Base-by-base conservation (phyloP, 2,329 filamentous ascomycete species). In the Colletotrichum magnum region DNA sequence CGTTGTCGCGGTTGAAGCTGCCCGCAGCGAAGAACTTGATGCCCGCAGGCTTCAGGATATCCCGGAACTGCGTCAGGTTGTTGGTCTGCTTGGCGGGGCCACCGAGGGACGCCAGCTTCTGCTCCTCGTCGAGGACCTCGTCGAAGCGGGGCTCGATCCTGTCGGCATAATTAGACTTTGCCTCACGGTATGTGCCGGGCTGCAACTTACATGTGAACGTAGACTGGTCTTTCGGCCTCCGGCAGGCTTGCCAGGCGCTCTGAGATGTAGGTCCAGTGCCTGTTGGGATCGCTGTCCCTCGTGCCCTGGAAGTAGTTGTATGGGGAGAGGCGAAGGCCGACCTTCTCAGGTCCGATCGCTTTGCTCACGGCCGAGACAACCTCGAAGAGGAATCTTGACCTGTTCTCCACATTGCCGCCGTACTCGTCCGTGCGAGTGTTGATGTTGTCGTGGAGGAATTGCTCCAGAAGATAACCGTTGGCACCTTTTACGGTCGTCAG, bases 401-500 rank as follows among this genome's bases (percentile, higher is more conserved):
- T 78, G 64, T 88, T 89, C 62, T 86, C 82, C 3, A 88, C 77
- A 15, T 78, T 82, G 0, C 87, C 87, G 2, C 87, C 87, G 18
- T 88, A 89, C 43, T 80, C 72, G 71, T 89, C 87, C 0, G 82
- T 81, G 4, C 87, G 80, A 39, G 79, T 76, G 72, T 89, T 89
- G 43, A 81, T 83, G 16, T 83, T 80, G 18, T 84, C 81, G 6
- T 83, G 86, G 0, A 88, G 79, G 73, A 92, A 92, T 51, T 90
- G 87, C 56, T 89, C 88, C 5, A 90, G 76, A 0, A 92, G 79
- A 69, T 92, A 92, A 0, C 89, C 88, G 63, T 90, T 89, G 0
- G 86, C 87, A 0, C 77, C 66, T 69, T 1, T 39, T 2, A 0
- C 0, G 0, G 12, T 9, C 6, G 32, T 58, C 18, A 59, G 12